These are phyloP conservation scores for Salicornia ramosissima DNA, from an alignment of 148 eudicot genomes.

Conservation along the genomic window DNA sequence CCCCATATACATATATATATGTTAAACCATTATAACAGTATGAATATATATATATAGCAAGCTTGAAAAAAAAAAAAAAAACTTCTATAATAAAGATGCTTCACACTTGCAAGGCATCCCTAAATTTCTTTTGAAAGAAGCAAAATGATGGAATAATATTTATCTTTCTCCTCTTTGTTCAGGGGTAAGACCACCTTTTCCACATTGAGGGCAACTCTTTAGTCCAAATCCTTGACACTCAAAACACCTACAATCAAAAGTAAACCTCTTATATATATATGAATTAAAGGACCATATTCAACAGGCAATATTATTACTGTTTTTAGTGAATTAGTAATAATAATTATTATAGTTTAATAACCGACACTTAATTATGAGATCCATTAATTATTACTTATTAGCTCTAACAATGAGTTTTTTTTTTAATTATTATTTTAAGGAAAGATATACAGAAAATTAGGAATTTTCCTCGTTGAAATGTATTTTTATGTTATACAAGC, in stretches of 20 bases:
- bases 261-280: not conserved
- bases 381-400: not conserved
- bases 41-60: no score
- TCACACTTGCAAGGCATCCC: no score
- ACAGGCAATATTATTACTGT: not conserved
- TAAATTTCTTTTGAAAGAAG: not conserved
- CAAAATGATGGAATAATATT: not conserved
- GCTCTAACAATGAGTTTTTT: no score
- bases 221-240: slow-evolving; percentile 92
- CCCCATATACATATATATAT: no score
- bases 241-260: slow-evolving; percentile 50
- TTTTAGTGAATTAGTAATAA: no score
- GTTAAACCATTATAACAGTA: no score
- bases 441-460: no score
- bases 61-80: no score
- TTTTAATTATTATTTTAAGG: no score
- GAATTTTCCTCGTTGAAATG: no score
- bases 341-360: not conserved
- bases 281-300: not conserved
- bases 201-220: slow-evolving; percentile 72
- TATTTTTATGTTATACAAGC: no score
- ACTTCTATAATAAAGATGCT: no score
- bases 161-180: slow-evolving; percentile 87
- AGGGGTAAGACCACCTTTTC: slow-evolving; percentile 85
- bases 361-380: not conserved